Evolutionary conservation across 441 rosid genomes (phyloP), one percentile per base, ranked within the genome.

Genomic region (Cnidoscolus chayamansa): DNA sequence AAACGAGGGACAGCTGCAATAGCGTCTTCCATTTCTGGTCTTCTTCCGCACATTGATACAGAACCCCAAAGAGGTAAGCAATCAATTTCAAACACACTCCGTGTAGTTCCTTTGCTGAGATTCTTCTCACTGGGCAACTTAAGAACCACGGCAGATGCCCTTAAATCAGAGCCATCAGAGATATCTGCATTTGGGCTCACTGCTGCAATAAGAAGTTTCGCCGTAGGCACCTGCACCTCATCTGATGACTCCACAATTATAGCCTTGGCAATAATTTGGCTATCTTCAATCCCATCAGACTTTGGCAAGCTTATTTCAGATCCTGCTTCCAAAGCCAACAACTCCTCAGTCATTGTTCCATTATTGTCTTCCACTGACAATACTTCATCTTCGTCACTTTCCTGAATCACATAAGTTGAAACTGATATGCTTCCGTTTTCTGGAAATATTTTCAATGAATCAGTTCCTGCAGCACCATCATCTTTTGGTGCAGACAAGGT

Each of bases 11-110:
- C 76, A 48, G 84, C 81, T 58, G 82, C 87, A 73, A 89, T 76
- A 55, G 90, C 85, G 77, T 93, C 98, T 80, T 90, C 96, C 98
- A 93, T 93, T 82, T 91, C 97, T 13, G 89, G 72, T 84, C 96
- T 88, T 84, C 82, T 87, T 54, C 97, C 98, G 15, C 92, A 79
- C 65, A 86, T 68, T 53, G 90, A 89, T 48, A 85, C 86, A 30
- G 70, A 77, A 31, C 98, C 98, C 98, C 98, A 93, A 59, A 93
- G 96, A 48, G 97, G 97, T 60, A 91, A 78, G 71, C 89, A 88
- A 43, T 91, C 97, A 77, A 88, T 80, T 81, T 93, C 90, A 59
- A 88, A 93, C 55, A 91, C 92, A 76, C 92, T 89, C 70, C 87
- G 82, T 71, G 81, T 53, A 54, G 81, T 84, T 64, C 79, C 86